Evolutionary conservation across 169 alveolate genomes (phyloP), one percentile per base, ranked within the genome.

Genomic region (Plasmodium billcollinsi): DNA sequence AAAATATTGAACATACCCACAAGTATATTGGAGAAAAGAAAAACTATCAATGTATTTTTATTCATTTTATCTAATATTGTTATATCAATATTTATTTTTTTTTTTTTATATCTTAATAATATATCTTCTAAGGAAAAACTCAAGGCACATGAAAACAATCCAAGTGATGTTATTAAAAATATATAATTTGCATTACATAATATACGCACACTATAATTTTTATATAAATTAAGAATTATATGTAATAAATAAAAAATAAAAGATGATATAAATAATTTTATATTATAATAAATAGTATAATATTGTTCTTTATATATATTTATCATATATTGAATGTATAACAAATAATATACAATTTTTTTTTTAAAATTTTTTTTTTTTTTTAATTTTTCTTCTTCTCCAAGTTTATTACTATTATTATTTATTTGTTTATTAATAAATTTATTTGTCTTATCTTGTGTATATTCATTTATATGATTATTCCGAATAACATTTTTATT

Each of bases 111-210:
- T 61, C 56, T 73, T 18, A 56, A n/a, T 20, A 70, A 59, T 6
- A 70, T 18, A 9, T 14, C 18, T 62, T 80, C 90, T 49, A 80
- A 45, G 0, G 50, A 26, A 47, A 67, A 80, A 58, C 90, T 69
- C 66, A 80, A 49, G 21, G 66, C 62, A 12, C 29, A 18, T 1
- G 73, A 52, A 71, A 54, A 80, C 15, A 80, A 59, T 33, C 66
- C 29, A 20, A 80, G 15, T 1, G 90, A 80, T 54, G 73, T 24
- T 6, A 26, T 15, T 24, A 80, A 47, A 61, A 69, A 80, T 18
- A 80, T 80, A 15, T 80, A 80, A 49, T 80, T 80, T 5, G 85
- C 90, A 61, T 80, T 80, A 61, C 85, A 80, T 49, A 80, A 49
- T 43, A 80, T 70, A 14, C 90, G 18, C 3, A 80, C 85, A 54